Evolutionary conservation across 805 yeast genomes (phyloP), one percentile per base, ranked within the genome.

Genomic region (Helenozyma baotianmanensis): DNA sequence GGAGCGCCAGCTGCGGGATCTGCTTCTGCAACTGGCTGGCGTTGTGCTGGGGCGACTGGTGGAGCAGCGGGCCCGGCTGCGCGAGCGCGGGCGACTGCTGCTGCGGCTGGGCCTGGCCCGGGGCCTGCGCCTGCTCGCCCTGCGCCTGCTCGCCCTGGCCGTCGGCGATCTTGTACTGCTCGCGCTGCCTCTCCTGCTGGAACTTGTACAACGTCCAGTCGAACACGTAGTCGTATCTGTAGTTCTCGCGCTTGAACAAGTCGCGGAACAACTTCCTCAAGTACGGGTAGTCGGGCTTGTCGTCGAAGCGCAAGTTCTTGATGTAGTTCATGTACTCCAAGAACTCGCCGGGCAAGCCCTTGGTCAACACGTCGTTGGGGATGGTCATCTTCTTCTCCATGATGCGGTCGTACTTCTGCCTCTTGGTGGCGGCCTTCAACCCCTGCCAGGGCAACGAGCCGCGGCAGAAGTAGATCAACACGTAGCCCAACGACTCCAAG

Each of bases 141-240:
- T 28, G 39, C 3, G 23, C 23, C 29, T 54, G 57, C 17, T 51
- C 55, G 16, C 42, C 25, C 15, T 41, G 48, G 9, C 45, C 60
- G 27, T 58, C 61, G n/a, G 48, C 51, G 15, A 50, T 43, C 40
- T 60, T 55, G 23, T 50, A 52, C 38, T 65, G 73, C 36, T 63
- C 69, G 41, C 72, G 63, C 50, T 74, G 77, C 45, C 74, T 74
- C 44, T 76, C 75, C 50, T 74, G 67, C 46, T 74, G 82, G 57
- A 76, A 81, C 57, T 83, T 84, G 65, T 80, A 83, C 42, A 88
- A 76, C 18, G 96, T 90, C 98, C 98, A 90, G 63, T 90, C 98
- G 62, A 88, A 90, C 14, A 92, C 79, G 60, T 88, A 90, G 63
- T 90, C 97, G 60, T 89, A 90, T 48, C 82, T 79, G 60, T 87